Base-by-base conservation (phyloP, 176 grass and related monocot species). In the Themeda triandra region DNA sequence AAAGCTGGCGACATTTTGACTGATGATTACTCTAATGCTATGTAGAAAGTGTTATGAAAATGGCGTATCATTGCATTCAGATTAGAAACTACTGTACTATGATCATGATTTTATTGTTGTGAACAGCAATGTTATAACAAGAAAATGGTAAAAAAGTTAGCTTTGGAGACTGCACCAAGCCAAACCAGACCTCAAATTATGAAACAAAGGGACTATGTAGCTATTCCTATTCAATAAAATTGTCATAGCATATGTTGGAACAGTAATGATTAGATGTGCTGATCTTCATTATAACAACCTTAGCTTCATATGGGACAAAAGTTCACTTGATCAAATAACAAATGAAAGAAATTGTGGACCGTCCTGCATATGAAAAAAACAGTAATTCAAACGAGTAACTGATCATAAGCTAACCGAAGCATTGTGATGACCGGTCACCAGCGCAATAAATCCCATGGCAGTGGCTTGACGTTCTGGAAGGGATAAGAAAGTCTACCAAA, bases 401-500 rank as follows among this genome's bases (percentile, higher is more conserved):
- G 36, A 19, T 58, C 46, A 81, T 60, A 87, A 63, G 41, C 81
- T 87, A 82, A 92, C 91, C 82, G 14, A 46, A 85, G 67, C 82
- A 84, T 89, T 91, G 56, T 23, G 81, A 89, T 89, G 74, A 72
- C 89, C 89, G 64, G 80, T 78, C 81, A 89, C 84, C 92, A 91
- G 69, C 73, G 92, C 92, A 84, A 94, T 68, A 45, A 91, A 87
- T 69, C 92, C 92, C 82, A 74, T 85, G 73, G 89, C 86, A 84
- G 75, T 94, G 35, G 86, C 89, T 84, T 86, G 67, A 15, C 32
- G 30, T 78, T 91, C 92, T 25, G 92, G 89, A 89, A 94, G 92
- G 87, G 91, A 92, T 74, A 92, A 87, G 77, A 90, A 92, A 78
- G 85, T 89, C 91, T 93, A 75, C 83, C 84, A 79, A 63, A 89